Conservation (phyloP, 2,329 filamentous ascomycete species). For the Penicillium sp. region DNA sequence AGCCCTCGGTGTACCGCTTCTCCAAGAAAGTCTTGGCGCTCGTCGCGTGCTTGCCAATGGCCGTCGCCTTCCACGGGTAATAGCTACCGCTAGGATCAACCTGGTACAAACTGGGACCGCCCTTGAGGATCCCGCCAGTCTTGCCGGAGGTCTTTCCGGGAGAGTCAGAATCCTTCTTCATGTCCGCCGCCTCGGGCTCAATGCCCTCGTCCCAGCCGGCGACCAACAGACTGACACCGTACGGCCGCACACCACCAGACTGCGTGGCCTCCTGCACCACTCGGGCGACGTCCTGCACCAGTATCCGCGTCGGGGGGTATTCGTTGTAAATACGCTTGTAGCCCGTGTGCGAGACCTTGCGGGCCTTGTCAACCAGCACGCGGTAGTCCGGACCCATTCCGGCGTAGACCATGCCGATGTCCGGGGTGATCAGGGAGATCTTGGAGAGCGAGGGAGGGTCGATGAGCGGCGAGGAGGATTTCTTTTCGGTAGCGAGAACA, state of each 20-base stretch:
- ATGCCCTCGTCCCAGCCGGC: constrained; percentile 98
- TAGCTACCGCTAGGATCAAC: constrained; percentile 99
- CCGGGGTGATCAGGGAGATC: constrained; percentile 95
- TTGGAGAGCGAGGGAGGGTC: constrained; percentile 94
- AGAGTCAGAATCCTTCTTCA: constrained; percentile 53
- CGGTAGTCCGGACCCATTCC: constrained; percentile 99
- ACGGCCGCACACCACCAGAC: constrained; percentile 93
- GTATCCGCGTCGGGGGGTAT: constrained; percentile 98
- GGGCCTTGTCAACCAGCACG: constrained; percentile 94
- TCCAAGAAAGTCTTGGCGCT: constrained; percentile 99
- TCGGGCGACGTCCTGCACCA: constrained; percentile 95
- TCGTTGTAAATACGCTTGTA: constrained; percentile 99
- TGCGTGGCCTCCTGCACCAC: constrained; percentile 99
- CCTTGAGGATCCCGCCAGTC: constrained; percentile 93
- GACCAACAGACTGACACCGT: constrained; percentile 92
- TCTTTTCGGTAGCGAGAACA: constrained; percentile 98
- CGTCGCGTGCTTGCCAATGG: constrained; percentile 97
- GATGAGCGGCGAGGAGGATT: constrained; percentile 95
- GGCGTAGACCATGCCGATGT: constrained; percentile 99
- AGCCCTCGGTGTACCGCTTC: constrained; percentile 96
- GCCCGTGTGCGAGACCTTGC: constrained; percentile 95
- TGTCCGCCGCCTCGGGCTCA: constrained; percentile 75
- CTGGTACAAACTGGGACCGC: constrained; percentile 96
- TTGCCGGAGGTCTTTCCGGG: constrained; percentile 73
- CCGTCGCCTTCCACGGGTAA: constrained; percentile 99